Evolutionary conservation across 129 eudicot species (phyloP).

Genomic region (Solidago caesia): DNA sequence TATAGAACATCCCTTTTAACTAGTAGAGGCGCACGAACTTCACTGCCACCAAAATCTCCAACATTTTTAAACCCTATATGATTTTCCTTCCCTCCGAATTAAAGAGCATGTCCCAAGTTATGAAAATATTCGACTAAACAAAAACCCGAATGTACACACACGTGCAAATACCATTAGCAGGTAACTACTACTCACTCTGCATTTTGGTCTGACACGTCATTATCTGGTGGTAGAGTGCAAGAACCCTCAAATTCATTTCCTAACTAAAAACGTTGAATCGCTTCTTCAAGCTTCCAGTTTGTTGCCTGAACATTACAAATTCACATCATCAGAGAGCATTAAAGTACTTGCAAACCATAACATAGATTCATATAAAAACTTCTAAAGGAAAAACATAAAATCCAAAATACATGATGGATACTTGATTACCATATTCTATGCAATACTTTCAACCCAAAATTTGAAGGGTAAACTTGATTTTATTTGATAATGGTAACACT

Average conservation of each 20-base stretch:
- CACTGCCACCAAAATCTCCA: slow-evolving; percentile 35
- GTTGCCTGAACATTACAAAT: slow-evolving; percentile 50
- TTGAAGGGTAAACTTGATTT: background rate
- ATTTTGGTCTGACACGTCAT: slow-evolving; percentile 37
- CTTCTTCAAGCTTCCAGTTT: slow-evolving; percentile 87
- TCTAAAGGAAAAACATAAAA: background rate
- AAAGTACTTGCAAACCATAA: background rate
- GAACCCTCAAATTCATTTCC: slow-evolving; percentile 54
- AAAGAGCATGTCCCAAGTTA: slow-evolving; percentile 18
- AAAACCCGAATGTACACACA: background rate
- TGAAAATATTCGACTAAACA: background rate
- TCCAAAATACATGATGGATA: background rate
- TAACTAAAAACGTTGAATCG: slow-evolving; percentile 70
- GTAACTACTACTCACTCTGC: slow-evolving; percentile 36
- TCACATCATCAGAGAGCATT: background rate
- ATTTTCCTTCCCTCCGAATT: slow-evolving; percentile 35
- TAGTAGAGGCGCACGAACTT: slow-evolving; percentile 71
- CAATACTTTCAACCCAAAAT: background rate
- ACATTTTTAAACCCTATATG: slow-evolving; percentile 21
- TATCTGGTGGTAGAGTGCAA: slow-evolving; percentile 37
- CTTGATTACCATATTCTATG: background rate
- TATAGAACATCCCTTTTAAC: slow-evolving; percentile 75
- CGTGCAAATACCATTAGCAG: background rate
- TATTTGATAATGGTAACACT: background rate
- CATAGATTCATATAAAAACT: background rate